A percentile compares a stretch with the other conserved stretches of the same genome.
Conservation (phyloP, 306 rosid species). For the Argentina anserina region DNA sequence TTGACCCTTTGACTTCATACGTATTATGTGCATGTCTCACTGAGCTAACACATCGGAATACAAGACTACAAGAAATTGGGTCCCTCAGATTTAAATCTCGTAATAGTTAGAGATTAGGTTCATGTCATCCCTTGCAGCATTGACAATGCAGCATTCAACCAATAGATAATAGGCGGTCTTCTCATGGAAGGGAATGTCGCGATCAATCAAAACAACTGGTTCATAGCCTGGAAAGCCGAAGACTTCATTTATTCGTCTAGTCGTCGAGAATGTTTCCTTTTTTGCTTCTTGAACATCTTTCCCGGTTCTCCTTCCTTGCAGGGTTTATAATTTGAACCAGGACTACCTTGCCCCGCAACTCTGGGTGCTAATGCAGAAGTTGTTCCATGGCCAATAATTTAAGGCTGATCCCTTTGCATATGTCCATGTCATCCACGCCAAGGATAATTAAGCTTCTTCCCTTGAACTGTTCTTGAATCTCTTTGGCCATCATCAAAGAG, state of each 20-base stretch:
- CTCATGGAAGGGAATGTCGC: conserved; percentile 51
- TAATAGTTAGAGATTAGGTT: conserved; percentile 84
- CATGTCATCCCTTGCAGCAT: conserved; percentile 86
- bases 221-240: conserved; percentile 64
- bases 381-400: conserved; percentile 69
- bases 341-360: conserved; percentile 48
- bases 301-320: conserved; percentile 50
- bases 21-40: too few relatives aligned
- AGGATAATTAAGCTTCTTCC: conserved; percentile 68
- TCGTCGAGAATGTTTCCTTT: conserved; percentile 41
- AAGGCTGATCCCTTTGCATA: conserved; percentile 71
- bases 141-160: conserved; percentile 85
- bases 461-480: conserved; percentile 44
- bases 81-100: too few relatives aligned
- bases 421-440: conserved; percentile 88
- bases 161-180: conserved; percentile 65
- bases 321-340: conserved; percentile 84
- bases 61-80: too few relatives aligned
- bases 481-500: conserved; percentile 45
- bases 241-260: conserved; percentile 48
- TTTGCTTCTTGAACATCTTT: conserved; percentile 56
- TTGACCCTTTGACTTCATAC: too few relatives aligned
- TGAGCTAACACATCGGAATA: too few relatives aligned
- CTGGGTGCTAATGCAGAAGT: conserved; percentile 52
- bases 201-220: conserved; percentile 66